Percentiles rank a stretch among this genome's conserved stretches.
Conservation (phyloP, 2,329 filamentous ascomycete genomes). For the Ceratocystis cubensis region DNA sequence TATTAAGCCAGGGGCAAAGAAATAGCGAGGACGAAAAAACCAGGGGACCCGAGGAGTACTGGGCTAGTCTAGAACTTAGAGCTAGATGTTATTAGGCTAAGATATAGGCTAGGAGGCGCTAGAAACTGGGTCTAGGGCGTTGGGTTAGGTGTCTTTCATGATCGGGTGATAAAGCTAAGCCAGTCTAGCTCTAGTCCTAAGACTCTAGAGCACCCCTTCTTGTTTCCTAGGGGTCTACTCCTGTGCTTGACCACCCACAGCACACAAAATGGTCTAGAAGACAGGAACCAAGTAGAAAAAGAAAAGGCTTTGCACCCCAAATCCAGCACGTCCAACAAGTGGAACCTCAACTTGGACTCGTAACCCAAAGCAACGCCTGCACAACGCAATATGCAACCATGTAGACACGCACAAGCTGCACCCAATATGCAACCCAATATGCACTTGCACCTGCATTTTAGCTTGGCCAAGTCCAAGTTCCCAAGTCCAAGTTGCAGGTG, state of each 20-base stretch:
- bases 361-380: not conserved
- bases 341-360: constrained; percentile 6
- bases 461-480: not conserved
- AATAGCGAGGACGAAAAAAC: not conserved
- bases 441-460: not conserved
- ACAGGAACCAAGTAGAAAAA: not conserved
- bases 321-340: not conserved
- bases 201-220: too few species aligned
- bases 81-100: too few species aligned
- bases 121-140: too few species aligned
- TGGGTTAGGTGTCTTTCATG: too few species aligned
- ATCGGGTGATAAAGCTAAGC: too few species aligned
- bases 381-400: not conserved
- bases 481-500: not conserved
- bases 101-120: too few species aligned
- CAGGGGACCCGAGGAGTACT: not conserved
- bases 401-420: not conserved
- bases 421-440: not conserved
- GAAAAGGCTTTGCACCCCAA: too few species aligned
- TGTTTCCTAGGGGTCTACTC: too few species aligned
- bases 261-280: not conserved
- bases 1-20: not conserved
- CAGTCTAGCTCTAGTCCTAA: too few species aligned
- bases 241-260: not conserved
- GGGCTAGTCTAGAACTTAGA: too few species aligned